Conservation (phyloP, 805 yeast genomes). For the Cephaloascus fragrans region DNA sequence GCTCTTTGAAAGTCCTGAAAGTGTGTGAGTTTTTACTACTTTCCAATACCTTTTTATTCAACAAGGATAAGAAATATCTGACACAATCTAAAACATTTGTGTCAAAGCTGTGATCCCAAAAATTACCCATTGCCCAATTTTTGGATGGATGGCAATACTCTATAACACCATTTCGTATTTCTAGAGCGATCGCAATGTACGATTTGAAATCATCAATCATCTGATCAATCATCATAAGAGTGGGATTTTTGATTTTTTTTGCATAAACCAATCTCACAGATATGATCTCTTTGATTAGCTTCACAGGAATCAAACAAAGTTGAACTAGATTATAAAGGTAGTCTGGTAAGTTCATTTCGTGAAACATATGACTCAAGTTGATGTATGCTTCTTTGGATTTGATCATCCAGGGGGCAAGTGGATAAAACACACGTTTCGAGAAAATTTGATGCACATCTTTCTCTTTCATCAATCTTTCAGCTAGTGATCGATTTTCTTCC, state of each 20-base stretch:
- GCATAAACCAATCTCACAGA: conserved; percentile 70
- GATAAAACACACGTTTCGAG: conserved; percentile 54
- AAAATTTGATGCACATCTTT: conserved; percentile 68
- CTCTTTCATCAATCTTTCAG: conserved; percentile 75
- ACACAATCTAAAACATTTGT: conserved; percentile 64
- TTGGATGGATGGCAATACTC: conserved; percentile 50
- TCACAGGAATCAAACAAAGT: conserved; percentile 67
- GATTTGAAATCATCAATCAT: conserved; percentile 77
- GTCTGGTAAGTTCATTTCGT: conserved; percentile 64
- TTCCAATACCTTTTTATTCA: conserved; percentile 72
- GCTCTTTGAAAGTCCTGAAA: conserved; percentile 81
- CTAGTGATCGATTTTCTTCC: conserved; percentile 59
- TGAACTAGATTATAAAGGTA: conserved; percentile 56
- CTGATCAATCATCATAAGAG: conserved; percentile 94
- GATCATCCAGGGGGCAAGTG: conserved; percentile 71
- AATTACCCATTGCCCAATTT: conserved; percentile 65
- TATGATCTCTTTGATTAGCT: conserved; percentile 70
- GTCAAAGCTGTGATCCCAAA: conserved; percentile 57
- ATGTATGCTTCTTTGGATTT: conserved; percentile 71
- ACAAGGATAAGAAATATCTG: conserved; percentile 55
- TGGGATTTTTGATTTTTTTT: conserved; percentile 67
- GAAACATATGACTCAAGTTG: conserved; percentile 50
- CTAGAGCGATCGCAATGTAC: conserved; percentile 67
- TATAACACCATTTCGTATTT: conserved; percentile 56
- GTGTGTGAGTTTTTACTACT: conserved; percentile 52